These are phyloP conservation scores for Penicillium aurantiogriseum DNA, from an alignment of 2,329 filamentous ascomycete genomes.

Conservation along the genomic window DNA sequence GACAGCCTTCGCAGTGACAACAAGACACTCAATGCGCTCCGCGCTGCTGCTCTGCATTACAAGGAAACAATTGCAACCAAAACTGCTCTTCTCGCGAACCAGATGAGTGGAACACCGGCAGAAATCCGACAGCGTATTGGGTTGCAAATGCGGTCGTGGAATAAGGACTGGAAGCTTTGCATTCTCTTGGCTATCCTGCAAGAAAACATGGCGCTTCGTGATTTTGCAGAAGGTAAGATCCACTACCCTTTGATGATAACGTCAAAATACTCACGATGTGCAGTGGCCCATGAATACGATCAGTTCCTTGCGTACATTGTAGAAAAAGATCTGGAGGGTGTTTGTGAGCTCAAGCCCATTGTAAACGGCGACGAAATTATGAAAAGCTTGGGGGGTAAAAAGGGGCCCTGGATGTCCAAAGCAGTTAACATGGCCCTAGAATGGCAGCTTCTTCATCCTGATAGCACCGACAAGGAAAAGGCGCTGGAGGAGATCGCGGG, in stretches of 20 bases:
- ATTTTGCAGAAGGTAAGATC: conserved; percentile 33
- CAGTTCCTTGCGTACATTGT: conserved; percentile 54
- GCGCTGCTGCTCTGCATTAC: conserved; percentile 62
- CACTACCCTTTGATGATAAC: not conserved
- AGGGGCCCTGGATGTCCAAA: conserved; percentile 77
- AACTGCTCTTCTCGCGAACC: conserved; percentile 27
- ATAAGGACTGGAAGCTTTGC: conserved; percentile 42
- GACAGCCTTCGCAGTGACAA: conserved; percentile 80
- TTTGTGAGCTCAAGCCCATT: conserved; percentile 60
- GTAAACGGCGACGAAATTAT: conserved; percentile 75
- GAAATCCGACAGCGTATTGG: conserved; percentile 41
- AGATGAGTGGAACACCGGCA: conserved; percentile 29
- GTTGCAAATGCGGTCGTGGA: conserved; percentile 36
- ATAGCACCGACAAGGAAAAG: conserved; percentile 53
- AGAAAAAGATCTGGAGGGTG: conserved; percentile 48
- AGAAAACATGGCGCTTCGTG: conserved; percentile 36
- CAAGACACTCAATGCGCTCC: conserved; percentile 67
- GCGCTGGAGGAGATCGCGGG: conserved; percentile 61
- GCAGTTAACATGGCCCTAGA: conserved; percentile 77
- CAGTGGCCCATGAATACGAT: conserved; percentile 53
- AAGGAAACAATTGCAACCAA: conserved; percentile 64
- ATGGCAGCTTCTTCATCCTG: conserved; percentile 85
- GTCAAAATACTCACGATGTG: conserved; percentile 14
- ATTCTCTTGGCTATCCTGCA: conserved; percentile 41
- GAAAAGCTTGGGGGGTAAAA: conserved; percentile 62